Evolutionary conservation across 371 early-diverging fungal genomes (phyloP).

Genomic region (Syncephalastrum racemosum): DNA sequence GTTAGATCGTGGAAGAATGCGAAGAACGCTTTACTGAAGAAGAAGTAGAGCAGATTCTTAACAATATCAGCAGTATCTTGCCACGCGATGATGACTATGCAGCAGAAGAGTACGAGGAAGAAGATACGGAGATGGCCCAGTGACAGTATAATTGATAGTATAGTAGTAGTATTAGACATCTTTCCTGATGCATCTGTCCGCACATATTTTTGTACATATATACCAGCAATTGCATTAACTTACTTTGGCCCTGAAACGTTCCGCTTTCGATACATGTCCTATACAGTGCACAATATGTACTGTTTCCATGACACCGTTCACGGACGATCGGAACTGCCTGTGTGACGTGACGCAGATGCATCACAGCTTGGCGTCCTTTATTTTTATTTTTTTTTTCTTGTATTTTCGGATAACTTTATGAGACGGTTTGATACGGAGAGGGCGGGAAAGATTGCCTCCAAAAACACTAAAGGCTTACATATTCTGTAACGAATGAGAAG

Average conservation of each 20-base stretch:
- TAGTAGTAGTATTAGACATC: too few relatives aligned
- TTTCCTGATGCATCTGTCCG: too few relatives aligned
- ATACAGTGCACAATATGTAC: neutral
- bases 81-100: slow-evolving; percentile 48
- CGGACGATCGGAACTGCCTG: too few relatives aligned
- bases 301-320: too few relatives aligned
- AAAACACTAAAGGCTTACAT: too few relatives aligned
- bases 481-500: too few relatives aligned
- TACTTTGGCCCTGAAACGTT: slow-evolving; percentile 1
- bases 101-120: slow-evolving; percentile 39
- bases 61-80: slow-evolving; percentile 27
- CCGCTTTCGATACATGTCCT: neutral
- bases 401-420: too few relatives aligned
- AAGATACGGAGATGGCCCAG: slow-evolving; percentile 5
- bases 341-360: too few relatives aligned
- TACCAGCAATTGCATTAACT: neutral
- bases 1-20: slow-evolving; percentile 66
- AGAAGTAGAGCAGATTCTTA: slow-evolving; percentile 45
- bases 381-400: too few relatives aligned
- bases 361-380: too few relatives aligned
- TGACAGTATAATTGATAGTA: neutral
- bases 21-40: slow-evolving; percentile 58
- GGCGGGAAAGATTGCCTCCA: too few relatives aligned
- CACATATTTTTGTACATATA: neutral
- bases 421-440: too few relatives aligned